Evolutionary conservation across 192 early-diverging fungal genomes (phyloP).

Genomic region (Coemansia sp.): DNA sequence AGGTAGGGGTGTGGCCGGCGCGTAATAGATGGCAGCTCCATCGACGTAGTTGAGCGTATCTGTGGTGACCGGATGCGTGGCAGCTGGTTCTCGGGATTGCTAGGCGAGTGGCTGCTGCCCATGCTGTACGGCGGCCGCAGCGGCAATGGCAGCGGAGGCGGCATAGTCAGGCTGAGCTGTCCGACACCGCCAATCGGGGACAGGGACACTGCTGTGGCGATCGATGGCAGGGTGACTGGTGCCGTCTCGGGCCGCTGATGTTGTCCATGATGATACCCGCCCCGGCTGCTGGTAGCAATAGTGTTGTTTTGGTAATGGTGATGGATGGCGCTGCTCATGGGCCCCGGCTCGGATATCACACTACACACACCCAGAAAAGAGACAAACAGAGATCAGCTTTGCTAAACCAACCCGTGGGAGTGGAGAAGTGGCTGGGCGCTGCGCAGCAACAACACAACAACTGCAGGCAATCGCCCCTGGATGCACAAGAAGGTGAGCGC

Average conservation of each 20-base stretch:
- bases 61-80: constrained; percentile 40
- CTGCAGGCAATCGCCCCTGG: neutral
- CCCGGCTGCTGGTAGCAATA: neutral
- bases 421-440: neutral
- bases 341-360: constrained; percentile 34
- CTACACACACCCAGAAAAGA: constrained; percentile 18
- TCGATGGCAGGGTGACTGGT: constrained; percentile 24
- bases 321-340: constrained; percentile 3
- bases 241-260: neutral
- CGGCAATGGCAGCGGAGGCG: constrained; percentile 11
- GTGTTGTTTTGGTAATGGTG: constrained; percentile 1
- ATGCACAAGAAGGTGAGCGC: neutral
- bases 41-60: constrained; percentile 17
- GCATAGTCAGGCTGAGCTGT: neutral
- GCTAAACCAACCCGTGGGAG: neutral
- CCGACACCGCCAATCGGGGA: neutral
- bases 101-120: constrained; percentile 15
- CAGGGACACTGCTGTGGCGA: constrained; percentile 15
- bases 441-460: constrained; percentile 6
- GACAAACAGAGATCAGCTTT: neutral
- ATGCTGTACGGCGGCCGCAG: constrained; percentile 29
- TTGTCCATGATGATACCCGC: neutral
- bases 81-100: constrained; percentile 22
- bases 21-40: constrained; percentile 34
- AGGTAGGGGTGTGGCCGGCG: constrained; percentile 42